Conservation (phyloP, 495 filamentous ascomycete species). For the Hyaloscypha hepaticicola region DNA sequence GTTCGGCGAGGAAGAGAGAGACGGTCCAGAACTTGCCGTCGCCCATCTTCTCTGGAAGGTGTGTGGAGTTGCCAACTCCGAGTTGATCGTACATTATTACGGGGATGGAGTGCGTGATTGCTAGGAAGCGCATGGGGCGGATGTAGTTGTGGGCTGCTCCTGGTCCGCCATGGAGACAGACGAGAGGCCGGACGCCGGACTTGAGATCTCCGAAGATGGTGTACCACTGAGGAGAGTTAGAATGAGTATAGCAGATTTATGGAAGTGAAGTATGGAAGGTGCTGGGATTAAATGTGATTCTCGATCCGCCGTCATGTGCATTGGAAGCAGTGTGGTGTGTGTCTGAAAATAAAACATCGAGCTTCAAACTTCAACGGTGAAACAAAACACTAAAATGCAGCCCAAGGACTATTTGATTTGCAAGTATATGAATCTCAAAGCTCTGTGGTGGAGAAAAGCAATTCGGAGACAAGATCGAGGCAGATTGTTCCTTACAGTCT, state of each 20-base stretch:
- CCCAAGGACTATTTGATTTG: neutral
- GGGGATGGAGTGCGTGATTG: conserved; percentile 33
- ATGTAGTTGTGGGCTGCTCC: conserved; percentile 42
- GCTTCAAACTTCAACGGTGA: neutral
- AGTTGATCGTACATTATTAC: conserved; percentile 57
- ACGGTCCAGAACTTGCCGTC: conserved; percentile 47
- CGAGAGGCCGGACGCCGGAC: conserved; percentile 33
- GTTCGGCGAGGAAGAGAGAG: conserved; percentile 47
- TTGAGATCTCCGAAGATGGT: conserved; percentile 40
- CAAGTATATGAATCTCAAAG: neutral
- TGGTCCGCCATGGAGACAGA: conserved; percentile 46
- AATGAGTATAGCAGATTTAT: too few species aligned
- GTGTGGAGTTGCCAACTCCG: conserved; percentile 48
- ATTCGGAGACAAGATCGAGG: neutral
- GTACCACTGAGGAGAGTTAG: conserved; percentile 36
- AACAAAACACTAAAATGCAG: neutral
- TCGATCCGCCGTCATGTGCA: too few species aligned
- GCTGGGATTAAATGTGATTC: too few species aligned
- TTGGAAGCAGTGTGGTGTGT: too few species aligned
- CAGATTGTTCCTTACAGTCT: conserved; percentile 31
- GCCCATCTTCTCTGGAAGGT: conserved; percentile 41
- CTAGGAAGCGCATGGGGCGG: conserved; percentile 37
- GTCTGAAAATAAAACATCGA: too few species aligned
- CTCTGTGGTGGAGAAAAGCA: neutral
- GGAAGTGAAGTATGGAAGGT: too few species aligned